A percentile compares a stretch with the other conserved stretches of the same genome.
Conservation (phyloP, 108 stramenopile species). For the Pinguiococcus pyrenoidosus region DNA sequence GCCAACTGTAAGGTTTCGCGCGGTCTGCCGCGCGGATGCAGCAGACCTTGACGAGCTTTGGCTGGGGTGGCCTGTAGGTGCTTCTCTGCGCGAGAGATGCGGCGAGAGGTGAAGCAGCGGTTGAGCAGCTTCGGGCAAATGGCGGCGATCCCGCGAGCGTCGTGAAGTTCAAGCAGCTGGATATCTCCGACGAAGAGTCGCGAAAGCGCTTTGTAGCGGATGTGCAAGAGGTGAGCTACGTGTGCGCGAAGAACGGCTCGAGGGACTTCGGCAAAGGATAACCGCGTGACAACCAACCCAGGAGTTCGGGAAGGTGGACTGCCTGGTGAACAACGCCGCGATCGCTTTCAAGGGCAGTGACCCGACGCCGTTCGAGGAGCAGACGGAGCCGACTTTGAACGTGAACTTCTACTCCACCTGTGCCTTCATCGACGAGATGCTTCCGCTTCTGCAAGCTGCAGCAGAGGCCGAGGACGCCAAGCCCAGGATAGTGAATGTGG, state of each 20-base stretch:
- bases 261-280: too few species aligned
- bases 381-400: conserved; percentile 17
- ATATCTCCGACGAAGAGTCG: not conserved
- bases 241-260: too few species aligned
- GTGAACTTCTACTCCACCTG: conserved; percentile 19
- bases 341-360: conserved; percentile 22
- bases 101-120: too few species aligned
- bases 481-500: conserved; percentile 18
- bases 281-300: too few species aligned
- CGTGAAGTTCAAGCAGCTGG: too few species aligned
- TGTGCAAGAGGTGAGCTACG: too few species aligned
- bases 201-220: conserved; percentile 10
- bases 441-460: conserved; percentile 7
- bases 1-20: not conserved
- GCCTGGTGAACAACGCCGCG: conserved; percentile 29
- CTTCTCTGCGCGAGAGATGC: not conserved
- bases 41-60: not conserved
- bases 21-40: not conserved
- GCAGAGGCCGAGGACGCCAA: not conserved
- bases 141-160: too few species aligned
- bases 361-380: conserved; percentile 18
- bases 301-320: conserved; percentile 16
- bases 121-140: too few species aligned
- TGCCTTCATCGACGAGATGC: conserved; percentile 15
- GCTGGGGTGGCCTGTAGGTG: not conserved